phyloP scores from a whole-genome alignment of 129 eudicot genomes.

The Artemisia annua region DNA sequence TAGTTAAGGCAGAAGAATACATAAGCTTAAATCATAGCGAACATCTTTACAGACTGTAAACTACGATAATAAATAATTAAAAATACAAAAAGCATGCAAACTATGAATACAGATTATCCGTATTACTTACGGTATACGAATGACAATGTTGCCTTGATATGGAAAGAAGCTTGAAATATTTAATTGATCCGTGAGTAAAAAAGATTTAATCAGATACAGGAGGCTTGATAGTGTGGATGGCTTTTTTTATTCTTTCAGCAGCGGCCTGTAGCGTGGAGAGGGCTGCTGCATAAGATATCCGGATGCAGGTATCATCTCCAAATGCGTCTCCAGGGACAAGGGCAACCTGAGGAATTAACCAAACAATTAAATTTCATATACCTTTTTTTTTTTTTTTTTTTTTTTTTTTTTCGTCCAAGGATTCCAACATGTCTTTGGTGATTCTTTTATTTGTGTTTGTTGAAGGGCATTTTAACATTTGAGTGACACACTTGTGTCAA shows the following conservation, averaged over 20 bases:
- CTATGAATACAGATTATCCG: not conserved
- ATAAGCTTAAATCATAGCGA: too few species aligned
- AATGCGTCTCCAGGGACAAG: constrained; percentile 87
- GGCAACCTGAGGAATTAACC: constrained; percentile 56
- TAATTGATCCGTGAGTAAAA: not conserved
- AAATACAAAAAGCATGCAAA: constrained; percentile 15
- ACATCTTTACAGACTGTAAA: not conserved
- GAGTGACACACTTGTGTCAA: too few species aligned
- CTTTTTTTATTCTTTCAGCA: constrained; percentile 56
- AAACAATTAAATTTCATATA: not conserved
- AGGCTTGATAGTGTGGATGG: constrained; percentile 45
- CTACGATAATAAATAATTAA: not conserved
- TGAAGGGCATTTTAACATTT: not conserved
- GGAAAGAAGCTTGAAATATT: constrained; percentile 9
- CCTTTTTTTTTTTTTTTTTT: not conserved
- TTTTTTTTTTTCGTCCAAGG: not conserved
- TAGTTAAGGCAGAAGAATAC: too few species aligned
- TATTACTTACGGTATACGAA: not conserved
- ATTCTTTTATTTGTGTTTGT: constrained; percentile 2
- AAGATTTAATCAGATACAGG: constrained; percentile 32
- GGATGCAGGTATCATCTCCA: constrained; percentile 75
- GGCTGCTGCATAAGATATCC: constrained; percentile 79
- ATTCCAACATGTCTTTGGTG: not conserved
- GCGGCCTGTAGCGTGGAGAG: constrained; percentile 63
- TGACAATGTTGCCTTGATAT: constrained; percentile 9